A percentile compares a stretch with the other conserved stretches of the same genome.
phyloP scores from a whole-genome alignment of 495 filamentous ascomycete genomes.

The Xylaria curta region DNA sequence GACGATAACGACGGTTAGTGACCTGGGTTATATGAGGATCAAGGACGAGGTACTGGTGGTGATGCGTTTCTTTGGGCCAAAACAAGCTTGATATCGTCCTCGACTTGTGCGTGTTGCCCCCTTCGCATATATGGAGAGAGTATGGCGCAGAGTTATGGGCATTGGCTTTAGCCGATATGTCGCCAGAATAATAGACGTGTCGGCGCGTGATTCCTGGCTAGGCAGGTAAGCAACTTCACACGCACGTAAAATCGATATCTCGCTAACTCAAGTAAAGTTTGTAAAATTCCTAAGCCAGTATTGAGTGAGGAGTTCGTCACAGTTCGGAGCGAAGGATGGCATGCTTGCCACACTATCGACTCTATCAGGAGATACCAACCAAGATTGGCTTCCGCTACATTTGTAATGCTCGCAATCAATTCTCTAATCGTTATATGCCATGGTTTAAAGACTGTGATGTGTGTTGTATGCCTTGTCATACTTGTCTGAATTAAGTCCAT shows the following conservation, averaged over 20 bases:
- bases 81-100: not conserved
- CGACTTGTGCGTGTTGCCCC: not conserved
- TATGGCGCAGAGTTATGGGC: conserved; percentile 16
- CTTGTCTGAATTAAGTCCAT: not conserved
- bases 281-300: not conserved
- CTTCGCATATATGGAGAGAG: not conserved
- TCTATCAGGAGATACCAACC: not conserved
- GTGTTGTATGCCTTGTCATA: not conserved
- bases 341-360: not conserved
- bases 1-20: conserved; percentile 18
- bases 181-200: conserved; percentile 42
- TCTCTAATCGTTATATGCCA: not conserved
- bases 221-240: conserved; percentile 34
- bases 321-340: not conserved
- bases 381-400: not conserved
- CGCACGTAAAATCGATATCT: not conserved
- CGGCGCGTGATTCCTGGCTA: conserved; percentile 37
- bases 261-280: conserved; percentile 16
- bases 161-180: conserved; percentile 47
- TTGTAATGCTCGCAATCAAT: not conserved
- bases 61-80: not conserved
- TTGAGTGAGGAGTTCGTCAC: not conserved
- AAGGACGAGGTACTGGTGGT: not conserved
- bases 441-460: not conserved
- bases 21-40: not conserved